These are phyloP conservation scores for Trametes sp. DNA, from an alignment of 1,284 basidiomycete genomes.

Conservation along the genomic window DNA sequence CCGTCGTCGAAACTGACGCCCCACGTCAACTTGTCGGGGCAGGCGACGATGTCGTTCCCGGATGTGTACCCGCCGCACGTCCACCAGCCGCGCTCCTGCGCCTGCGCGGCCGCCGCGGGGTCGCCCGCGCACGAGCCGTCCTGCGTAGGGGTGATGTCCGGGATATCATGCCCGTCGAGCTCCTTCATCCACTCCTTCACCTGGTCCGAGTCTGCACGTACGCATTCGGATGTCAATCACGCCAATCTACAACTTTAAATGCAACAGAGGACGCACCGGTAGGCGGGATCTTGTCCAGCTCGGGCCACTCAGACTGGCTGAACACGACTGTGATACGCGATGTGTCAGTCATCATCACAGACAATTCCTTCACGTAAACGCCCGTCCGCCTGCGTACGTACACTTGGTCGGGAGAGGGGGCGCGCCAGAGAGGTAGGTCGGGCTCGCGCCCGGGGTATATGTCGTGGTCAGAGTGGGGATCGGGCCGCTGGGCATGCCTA, in stretches of 20 bases:
- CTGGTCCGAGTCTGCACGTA: slow-evolving; percentile 58
- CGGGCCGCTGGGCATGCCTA: slow-evolving; percentile 68
- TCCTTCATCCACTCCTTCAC: slow-evolving; percentile 81
- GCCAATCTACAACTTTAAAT: background rate
- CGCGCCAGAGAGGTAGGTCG: slow-evolving; percentile 64
- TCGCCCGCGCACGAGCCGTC: slow-evolving; percentile 74
- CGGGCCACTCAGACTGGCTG: slow-evolving; percentile 63
- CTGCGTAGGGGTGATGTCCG: slow-evolving; percentile 62
- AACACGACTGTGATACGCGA: slow-evolving; percentile 55
- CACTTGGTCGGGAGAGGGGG: slow-evolving; percentile 69
- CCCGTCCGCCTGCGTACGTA: slow-evolving; percentile 43
- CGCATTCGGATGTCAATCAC: background rate
- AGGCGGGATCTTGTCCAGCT: slow-evolving; percentile 73
- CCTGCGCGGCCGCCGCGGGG: slow-evolving; percentile 63
- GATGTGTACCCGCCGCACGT: slow-evolving; percentile 88
- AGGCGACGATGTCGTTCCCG: slow-evolving; percentile 69
- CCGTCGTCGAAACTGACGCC: slow-evolving; percentile 87
- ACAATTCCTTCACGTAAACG: slow-evolving; percentile 12
- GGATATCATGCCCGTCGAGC: slow-evolving; percentile 75
- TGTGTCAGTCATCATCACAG: slow-evolving; percentile 17
- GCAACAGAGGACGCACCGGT: slow-evolving; percentile 49
- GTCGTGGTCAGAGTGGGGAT: slow-evolving; percentile 60
- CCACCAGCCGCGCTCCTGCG: slow-evolving; percentile 79
- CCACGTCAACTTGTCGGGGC: slow-evolving; percentile 85
- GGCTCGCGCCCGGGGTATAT: slow-evolving; percentile 63